Evolutionary conservation across 257 asterid species (phyloP).

Genomic region (Solanum sitiens): DNA sequence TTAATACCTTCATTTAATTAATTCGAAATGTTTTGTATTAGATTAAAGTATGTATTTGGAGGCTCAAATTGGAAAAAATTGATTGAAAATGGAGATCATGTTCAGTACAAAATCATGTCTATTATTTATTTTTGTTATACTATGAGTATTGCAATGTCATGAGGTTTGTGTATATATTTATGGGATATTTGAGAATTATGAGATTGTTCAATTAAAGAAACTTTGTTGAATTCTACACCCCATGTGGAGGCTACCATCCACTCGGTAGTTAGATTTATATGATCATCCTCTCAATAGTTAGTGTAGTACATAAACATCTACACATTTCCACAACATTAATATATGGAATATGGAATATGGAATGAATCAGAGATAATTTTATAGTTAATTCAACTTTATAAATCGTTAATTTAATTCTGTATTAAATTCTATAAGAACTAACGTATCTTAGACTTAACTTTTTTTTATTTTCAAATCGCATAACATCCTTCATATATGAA

Average conservation of each 20-base stretch:
- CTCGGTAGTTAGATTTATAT: neutral
- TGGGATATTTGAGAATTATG: neutral
- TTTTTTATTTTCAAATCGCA: neutral
- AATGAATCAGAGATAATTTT: no score
- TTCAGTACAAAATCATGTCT: neutral
- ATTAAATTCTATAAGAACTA: neutral
- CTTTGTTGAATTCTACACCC: neutral
- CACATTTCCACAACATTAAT: neutral
- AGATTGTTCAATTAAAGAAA: neutral
- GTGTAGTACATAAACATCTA: neutral
- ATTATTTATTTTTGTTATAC: neutral
- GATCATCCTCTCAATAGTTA: neutral
- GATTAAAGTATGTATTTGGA: neutral
- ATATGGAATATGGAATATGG: neutral
- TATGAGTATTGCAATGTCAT: neutral
- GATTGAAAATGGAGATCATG: neutral
- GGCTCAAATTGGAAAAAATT: neutral
- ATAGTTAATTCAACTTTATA: neutral
- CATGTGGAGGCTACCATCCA: neutral
- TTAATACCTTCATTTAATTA: neutral
- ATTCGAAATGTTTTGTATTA: neutral
- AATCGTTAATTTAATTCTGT: neutral
- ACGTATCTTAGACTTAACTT: neutral
- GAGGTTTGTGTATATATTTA: neutral
- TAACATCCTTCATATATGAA: no score